Percentiles rank a stretch among this genome's conserved stretches.
Evolutionary conservation across 257 asterid genomes (phyloP).

Genomic region (Leptodermis oblonga): DNA sequence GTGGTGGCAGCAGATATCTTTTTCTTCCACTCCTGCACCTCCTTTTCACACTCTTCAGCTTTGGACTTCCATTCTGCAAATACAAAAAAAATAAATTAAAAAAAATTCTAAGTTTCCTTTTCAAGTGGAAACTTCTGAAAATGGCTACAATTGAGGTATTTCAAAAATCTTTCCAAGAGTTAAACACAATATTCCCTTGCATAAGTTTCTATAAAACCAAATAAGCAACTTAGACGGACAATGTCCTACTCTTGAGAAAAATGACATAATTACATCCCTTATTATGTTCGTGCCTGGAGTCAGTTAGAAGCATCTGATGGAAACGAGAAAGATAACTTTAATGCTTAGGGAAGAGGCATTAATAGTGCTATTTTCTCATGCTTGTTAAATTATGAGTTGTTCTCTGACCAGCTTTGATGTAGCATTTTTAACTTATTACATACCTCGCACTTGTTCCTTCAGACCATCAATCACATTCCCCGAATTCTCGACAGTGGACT

Average conservation of each 20-base stretch:
- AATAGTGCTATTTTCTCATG: neutral
- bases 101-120: neutral
- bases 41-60: slow-evolving; percentile 80
- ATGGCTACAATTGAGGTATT: neutral
- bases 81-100: neutral
- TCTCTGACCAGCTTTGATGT: neutral
- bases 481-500: slow-evolving; percentile 56
- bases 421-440: neutral
- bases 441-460: slow-evolving; percentile 68
- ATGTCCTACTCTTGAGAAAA: neutral
- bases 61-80: slow-evolving; percentile 69
- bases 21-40: slow-evolving; percentile 78
- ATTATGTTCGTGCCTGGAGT: neutral
- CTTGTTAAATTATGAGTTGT: neutral
- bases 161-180: neutral
- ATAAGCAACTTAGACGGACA: neutral
- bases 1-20: slow-evolving; percentile 88
- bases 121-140: neutral
- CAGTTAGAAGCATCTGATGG: neutral
- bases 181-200: neutral
- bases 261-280: neutral
- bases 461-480: slow-evolving; percentile 56
- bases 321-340: neutral
- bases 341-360: neutral
- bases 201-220: neutral